phyloP scores from a whole-genome alignment of 2,329 filamentous ascomycete species.

The Atkinsonella hypoxylon region DNA sequence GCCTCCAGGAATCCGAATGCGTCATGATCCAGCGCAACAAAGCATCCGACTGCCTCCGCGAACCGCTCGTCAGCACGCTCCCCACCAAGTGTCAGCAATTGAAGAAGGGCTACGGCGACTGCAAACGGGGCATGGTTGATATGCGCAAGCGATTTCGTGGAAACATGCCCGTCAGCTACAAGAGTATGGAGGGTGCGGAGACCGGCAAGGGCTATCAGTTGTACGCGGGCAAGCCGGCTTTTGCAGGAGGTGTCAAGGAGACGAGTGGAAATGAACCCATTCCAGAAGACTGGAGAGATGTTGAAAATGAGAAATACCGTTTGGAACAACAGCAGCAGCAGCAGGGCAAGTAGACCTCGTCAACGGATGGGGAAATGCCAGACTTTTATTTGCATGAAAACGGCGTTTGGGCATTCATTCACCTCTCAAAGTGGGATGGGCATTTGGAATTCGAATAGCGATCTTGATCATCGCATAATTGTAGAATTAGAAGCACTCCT shows the following conservation, averaged over 20 bases:
- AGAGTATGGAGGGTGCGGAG: constrained; percentile 42
- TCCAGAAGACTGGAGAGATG: constrained; percentile 49
- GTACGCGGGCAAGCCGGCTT: constrained; percentile 67
- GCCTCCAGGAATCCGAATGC: constrained; percentile 92
- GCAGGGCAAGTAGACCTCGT: constrained; percentile 3
- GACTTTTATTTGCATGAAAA: background rate
- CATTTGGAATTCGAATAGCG: background rate
- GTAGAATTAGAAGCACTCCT: background rate
- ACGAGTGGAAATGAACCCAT: constrained; percentile 56
- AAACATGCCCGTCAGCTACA: constrained; percentile 70
- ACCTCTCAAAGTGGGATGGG: background rate
- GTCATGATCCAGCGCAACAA: constrained; percentile 84
- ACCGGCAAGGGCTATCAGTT: constrained; percentile 53
- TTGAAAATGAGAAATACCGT: constrained; percentile 49
- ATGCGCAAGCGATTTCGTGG: constrained; percentile 98
- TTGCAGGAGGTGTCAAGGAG: constrained; percentile 49
- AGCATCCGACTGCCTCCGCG: constrained; percentile 77
- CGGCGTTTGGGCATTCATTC: background rate
- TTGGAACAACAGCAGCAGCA: constrained; percentile 20
- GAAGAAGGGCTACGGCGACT: constrained; percentile 85
- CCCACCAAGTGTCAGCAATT: constrained; percentile 86
- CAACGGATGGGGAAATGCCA: background rate
- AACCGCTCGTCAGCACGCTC: constrained; percentile 68
- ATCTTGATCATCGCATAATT: background rate
- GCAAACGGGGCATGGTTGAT: constrained; percentile 91